Base-by-base conservation (phyloP, 805 yeast species). In the Myxozyma nipponensis region DNA sequence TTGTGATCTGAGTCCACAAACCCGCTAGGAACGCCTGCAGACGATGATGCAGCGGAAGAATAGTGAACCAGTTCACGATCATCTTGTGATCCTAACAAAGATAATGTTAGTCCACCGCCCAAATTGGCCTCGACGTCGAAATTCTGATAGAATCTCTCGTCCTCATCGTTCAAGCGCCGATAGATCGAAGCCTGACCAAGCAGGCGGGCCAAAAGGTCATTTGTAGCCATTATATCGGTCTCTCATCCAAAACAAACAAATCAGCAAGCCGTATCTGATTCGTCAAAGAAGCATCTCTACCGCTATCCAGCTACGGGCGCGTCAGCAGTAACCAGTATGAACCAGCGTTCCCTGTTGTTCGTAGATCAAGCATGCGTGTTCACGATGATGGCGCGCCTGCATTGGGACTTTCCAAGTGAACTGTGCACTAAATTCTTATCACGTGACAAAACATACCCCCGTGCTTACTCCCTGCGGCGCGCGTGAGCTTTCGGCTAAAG, bases 101-200 rank as follows among this genome's bases (percentile, higher is more conserved):
- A 7, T n/a, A n/a, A 7, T 13, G 19, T 13, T n/a, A 5, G 19
- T 6, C 19, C 19, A 9, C 24, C 47, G n/a, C 50, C 59, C n/a
- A 45, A 46, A 24, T 54, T 44, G 2, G 59, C 56, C 36, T 50
- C 59, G 21, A 56, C 48, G 32, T 50, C 56, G 19, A 56, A 50
- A 25, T 44, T 54, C 15, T 15, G 21, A 32, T 44, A 42, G 15
- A 46, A 28, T 22, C 45, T 41, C 42, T 53, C 56, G 28, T 50
- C 59, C 25, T 57, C 52, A 7, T 37, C 42, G 26, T 46, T 46
- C n/a, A 58, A 54, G 3, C 56, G 46, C 22, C 58, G 61, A 43
- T 58, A 58, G 15, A 58, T 47, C 7, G 62, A 58, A 7, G 50
- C 61, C 23, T 48, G 45, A 28, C 62, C 62, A 37, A 58, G 46